phyloP scores from a whole-genome alignment of 1,139 yeast genomes.

The Taiozyma sp. region DNA sequence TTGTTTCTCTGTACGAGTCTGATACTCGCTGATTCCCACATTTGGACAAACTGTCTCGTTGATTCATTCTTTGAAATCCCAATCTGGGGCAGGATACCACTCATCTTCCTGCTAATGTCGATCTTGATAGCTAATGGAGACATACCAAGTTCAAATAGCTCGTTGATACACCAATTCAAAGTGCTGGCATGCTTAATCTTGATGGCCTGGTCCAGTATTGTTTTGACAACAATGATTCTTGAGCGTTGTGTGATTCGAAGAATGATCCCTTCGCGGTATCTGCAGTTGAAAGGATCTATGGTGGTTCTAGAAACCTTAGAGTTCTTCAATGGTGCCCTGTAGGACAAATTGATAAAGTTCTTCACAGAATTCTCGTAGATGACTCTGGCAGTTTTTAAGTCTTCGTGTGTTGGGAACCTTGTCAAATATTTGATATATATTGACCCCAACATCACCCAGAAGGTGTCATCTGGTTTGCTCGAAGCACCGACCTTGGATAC shows the following conservation, averaged over 20 bases:
- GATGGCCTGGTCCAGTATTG: conserved; percentile 9
- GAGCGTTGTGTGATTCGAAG: conserved; percentile 2
- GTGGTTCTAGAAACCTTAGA: neutral
- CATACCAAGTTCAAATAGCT: conserved; percentile 6
- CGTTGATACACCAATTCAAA: conserved; percentile 5
- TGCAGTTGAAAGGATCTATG: conserved; percentile 7
- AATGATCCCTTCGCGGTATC: neutral
- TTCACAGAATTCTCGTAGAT: conserved; percentile 7
- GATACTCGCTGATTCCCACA: neutral
- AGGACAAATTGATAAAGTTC: conserved; percentile 2
- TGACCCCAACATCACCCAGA: conserved; percentile 11
- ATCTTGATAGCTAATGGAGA: conserved; percentile 3
- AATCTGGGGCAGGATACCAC: neutral
- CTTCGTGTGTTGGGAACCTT: neutral
- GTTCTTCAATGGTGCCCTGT: neutral
- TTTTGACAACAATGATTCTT: conserved; percentile 6
- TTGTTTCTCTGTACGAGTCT: neutral
- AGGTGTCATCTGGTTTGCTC: conserved; percentile 1
- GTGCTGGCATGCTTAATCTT: neutral
- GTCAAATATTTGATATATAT: conserved; percentile 7
- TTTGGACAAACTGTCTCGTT: neutral
- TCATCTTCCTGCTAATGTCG: conserved; percentile 4
- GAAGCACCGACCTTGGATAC: conserved; percentile 1
- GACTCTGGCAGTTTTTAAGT: neutral
- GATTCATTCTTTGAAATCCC: neutral